Evolutionary conservation across 2,329 filamentous ascomycete genomes (phyloP), one percentile per base, ranked within the genome.

Genomic region (Trichoderma oligosporum): DNA sequence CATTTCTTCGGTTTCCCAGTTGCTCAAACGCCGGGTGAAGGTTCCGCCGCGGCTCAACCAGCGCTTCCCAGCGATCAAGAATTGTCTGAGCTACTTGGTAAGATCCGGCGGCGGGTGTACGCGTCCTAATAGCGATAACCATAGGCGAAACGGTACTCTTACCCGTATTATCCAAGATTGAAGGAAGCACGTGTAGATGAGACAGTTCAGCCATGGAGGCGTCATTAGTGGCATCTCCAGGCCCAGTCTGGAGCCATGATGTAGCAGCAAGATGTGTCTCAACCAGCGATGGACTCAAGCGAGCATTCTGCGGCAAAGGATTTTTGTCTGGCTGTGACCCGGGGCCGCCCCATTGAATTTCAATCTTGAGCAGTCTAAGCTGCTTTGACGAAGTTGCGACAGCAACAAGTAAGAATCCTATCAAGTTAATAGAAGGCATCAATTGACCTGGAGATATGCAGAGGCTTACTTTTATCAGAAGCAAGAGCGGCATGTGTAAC

Each of bases 31-130:
- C 87, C 2, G 86, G 74, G 67, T 94, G 88, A 7, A 95, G 74
- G 8, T 75, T 78, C 61, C 87, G 83, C n/a, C 80, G 73, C 46
- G 83, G 79, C 29, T 88, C 84, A 8, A 93, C 29, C 9, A 60
- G 70, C 12, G 96, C 75, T 63, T 94, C 87, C 93, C 93, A 97
- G 61, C 88, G 82, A 61, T 91, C 86, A 61, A 97, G 78, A 38
- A 92, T 82, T 63, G 86, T 96, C 63, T 88, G 84, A 0, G 83
- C 76, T 29, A 85, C 83, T 62, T 86, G 83, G 39, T 82, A 85
- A 27, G 85, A 62, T 75, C 78, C 56, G 77, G 74, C 61, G 73
- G 72, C 55, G 78, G 80, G 52, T 80, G 71, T 65, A 81, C 81
- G 67, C 8, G 87, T 88, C 60, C 91, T 90, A 27, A 92, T 81